Percentiles rank a stretch among this genome's conserved stretches.
Evolutionary conservation across 768 basidiomycete genomes (phyloP).

Genomic region (Lactarius hengduanensis): DNA sequence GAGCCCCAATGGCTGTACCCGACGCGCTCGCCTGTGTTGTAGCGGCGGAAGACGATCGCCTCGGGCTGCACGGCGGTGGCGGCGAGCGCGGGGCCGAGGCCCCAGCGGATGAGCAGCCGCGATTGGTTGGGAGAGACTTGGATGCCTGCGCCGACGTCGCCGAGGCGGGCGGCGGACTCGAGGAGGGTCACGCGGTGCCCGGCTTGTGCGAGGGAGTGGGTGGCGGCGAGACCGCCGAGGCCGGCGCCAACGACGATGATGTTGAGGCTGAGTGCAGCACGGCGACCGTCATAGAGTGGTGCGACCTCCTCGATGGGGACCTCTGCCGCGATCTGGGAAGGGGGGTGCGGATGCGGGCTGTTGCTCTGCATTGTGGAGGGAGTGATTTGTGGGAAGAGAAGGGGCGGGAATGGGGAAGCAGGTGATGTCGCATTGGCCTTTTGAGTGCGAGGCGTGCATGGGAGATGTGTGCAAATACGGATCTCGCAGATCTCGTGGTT

Average conservation of each 20-base stretch:
- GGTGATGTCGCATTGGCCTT: neutral
- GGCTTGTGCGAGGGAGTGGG: constrained; percentile 40
- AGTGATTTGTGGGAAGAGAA: neutral
- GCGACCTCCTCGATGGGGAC: constrained; percentile 26
- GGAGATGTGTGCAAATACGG: too few relatives aligned
- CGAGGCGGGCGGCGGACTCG: constrained; percentile 40
- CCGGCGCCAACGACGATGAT: constrained; percentile 45
- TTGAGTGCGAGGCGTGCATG: neutral
- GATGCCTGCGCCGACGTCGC: constrained; percentile 46
- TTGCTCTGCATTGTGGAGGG: constrained; percentile 3
- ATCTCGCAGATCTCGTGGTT: too few relatives aligned
- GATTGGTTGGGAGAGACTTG: constrained; percentile 44
- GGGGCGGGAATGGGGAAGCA: neutral
- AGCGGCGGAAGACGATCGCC: constrained; percentile 41
- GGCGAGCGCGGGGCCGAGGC: constrained; percentile 36
- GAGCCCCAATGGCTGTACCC: constrained; percentile 40
- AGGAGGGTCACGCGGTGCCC: constrained; percentile 42
- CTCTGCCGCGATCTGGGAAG: neutral
- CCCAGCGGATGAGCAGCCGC: constrained; percentile 42
- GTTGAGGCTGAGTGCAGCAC: constrained; percentile 37
- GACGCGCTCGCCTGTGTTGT: constrained; percentile 39
- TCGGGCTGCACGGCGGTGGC: constrained; percentile 39
- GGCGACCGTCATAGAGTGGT: constrained; percentile 35
- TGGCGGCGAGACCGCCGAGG: constrained; percentile 43
- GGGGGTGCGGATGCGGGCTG: neutral